These are phyloP conservation scores for Centrapalus pauciflorus DNA, from an alignment of 129 eudicot genomes.

Conservation along the genomic window DNA sequence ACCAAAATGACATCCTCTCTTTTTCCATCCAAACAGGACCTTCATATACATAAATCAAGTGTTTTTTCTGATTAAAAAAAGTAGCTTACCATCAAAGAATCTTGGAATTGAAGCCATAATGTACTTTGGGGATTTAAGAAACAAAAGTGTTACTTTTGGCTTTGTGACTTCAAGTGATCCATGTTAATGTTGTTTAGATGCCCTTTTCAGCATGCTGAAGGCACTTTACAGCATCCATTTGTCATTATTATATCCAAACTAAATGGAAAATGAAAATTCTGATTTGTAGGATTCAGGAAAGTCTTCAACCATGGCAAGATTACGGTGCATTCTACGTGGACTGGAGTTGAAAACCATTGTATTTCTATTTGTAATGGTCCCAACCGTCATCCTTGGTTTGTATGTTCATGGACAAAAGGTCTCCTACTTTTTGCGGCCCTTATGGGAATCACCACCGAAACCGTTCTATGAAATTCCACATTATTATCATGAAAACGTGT, in stretches of 20 bases:
- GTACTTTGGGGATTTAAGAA: constrained; percentile 9
- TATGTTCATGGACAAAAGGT: constrained; percentile 77
- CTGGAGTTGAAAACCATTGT: constrained; percentile 58
- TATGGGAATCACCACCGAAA: constrained; percentile 91
- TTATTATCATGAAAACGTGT: constrained; percentile 76
- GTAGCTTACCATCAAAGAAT: constrained; percentile 18
- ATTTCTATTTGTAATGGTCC: constrained; percentile 53
- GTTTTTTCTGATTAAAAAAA: background rate
- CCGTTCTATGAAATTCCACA: constrained; percentile 79
- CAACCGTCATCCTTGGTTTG: constrained; percentile 37
- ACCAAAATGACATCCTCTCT: background rate
- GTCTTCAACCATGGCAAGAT: constrained; percentile 46
- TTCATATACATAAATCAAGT: background rate
- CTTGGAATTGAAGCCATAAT: background rate
- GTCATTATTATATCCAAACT: background rate
- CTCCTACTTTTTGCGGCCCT: constrained; percentile 80
- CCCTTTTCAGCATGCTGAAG: constrained; percentile 9
- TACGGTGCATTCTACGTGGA: constrained; percentile 66
- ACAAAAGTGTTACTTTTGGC: constrained; percentile 19
- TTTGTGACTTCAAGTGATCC: constrained; percentile 18
- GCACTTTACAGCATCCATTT: background rate
- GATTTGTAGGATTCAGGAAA: constrained; percentile 57
- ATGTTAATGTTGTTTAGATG: constrained; percentile 19
- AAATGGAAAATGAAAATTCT: background rate
- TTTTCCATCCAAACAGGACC: constrained; percentile 8